Conservation (phyloP, 305 asterid genomes). For the Fraxinus velutina region DNA sequence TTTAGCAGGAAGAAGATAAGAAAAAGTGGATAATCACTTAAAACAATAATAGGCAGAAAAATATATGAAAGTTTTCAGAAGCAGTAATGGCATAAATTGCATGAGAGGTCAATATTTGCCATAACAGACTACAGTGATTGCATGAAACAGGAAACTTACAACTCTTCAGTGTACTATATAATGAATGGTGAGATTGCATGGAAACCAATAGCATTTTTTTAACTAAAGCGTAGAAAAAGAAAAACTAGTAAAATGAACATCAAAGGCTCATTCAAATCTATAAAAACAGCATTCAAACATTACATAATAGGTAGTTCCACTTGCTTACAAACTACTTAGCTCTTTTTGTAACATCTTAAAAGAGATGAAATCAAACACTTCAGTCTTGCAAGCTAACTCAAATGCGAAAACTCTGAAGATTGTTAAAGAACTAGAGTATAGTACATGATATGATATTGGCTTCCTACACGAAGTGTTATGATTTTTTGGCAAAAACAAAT, state of each 20-base stretch:
- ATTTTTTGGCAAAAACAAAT: background rate
- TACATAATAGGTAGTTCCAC: background rate
- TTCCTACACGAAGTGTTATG: background rate
- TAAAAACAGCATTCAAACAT: background rate
- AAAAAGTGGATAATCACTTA: constrained; percentile 1
- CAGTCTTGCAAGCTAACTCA: background rate
- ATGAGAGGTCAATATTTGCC: background rate
- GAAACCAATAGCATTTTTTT: background rate
- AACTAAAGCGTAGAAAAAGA: background rate
- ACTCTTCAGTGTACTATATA: background rate
- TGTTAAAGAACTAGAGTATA: background rate
- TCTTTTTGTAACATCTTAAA: background rate
- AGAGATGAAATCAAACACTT: background rate
- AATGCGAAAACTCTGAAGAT: background rate
- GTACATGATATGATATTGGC: background rate
- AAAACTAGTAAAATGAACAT: background rate
- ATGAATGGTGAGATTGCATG: constrained; percentile 7
- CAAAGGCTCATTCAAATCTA: background rate
- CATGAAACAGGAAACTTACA: background rate
- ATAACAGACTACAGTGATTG: constrained; percentile 12
- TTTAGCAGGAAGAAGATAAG: background rate
- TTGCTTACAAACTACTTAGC: background rate
- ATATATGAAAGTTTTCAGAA: background rate
- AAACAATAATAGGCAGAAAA: background rate
- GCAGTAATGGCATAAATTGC: background rate